Base-by-base conservation (phyloP, 768 basidiomycete genomes). In the Cystobasidium onofrii region DNA sequence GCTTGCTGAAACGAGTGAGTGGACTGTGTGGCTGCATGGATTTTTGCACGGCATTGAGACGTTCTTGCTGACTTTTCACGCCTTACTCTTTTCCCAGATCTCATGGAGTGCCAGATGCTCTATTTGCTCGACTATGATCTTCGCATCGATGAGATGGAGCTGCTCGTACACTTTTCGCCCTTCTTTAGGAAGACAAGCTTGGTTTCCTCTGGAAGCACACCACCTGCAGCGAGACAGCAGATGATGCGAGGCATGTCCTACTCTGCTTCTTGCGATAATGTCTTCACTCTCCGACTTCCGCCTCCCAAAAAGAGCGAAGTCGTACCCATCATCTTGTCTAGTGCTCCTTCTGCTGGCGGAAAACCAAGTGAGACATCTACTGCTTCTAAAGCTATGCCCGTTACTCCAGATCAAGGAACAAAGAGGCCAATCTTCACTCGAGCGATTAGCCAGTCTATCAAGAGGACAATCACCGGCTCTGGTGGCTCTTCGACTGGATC, bases 61-160 rank as follows among this genome's bases (percentile, higher is more conserved):
- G 12, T n/a, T 23, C 31, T 41, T 63, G 20, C 23, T 13, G 33
- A 9, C 39, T 20, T 9, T 13, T 10, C 34, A 60, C 54, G 10
- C 31, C 33, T 55, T 27, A 27, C 57, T 23, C 25, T 23, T 31
- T n/a, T n/a, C n/a, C 15, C 69, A 71, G 69, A 67, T 29, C 85
- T 94, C 74, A 98, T 98, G 95, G 95, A 99, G 83, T 90, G 88
- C 82, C 92, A 99, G 83, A 86, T 99, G 34, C 87, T 99, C 67
- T 89, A 86, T 81, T 84, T 98, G 74, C 87, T 99, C 77, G 90
- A 95, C 83, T 94, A 90, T 80, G 89, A 97, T 81, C 87, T 99
- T 70, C 88, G 91, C 57, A 91, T 97, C 80, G 85, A 87, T 77
- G 95, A 99, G 82, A 82, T 83, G 29, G 92, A 96, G 78, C 88